Conservation (phyloP, 106 monocot genomes). For the Narthecium ossifragum region DNA sequence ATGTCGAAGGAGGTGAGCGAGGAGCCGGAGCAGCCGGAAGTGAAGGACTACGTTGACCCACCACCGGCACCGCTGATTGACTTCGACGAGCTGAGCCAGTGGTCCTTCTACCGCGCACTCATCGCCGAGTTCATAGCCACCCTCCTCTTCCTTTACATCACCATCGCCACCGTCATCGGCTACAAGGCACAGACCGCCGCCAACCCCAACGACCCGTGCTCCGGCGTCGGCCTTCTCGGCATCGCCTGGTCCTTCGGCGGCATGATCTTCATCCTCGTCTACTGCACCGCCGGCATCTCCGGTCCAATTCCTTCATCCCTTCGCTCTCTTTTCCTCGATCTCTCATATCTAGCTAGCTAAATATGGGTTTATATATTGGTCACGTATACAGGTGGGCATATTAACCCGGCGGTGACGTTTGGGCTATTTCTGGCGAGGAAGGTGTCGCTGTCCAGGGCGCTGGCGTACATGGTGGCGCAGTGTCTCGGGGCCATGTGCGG, state of each 20-base stretch:
- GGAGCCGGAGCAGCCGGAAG: slow-evolving; percentile 15
- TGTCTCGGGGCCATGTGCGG: slow-evolving; percentile 26
- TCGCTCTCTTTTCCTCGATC: neutral
- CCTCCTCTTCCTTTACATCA: slow-evolving; percentile 40
- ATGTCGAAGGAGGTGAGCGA: slow-evolving; percentile 40
- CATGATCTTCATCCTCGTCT: slow-evolving; percentile 94
- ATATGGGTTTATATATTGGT: neutral
- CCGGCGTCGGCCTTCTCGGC: slow-evolving; percentile 78
- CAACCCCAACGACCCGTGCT: slow-evolving; percentile 26
- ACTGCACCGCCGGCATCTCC: slow-evolving; percentile 97
- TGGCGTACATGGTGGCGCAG: slow-evolving; percentile 12
- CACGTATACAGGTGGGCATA: slow-evolving; percentile 9
- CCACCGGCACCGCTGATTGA: slow-evolving; percentile 37
- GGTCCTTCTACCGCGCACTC: slow-evolving; percentile 41
- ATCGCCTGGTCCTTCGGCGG: slow-evolving; percentile 96
- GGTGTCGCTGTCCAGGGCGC: neutral
- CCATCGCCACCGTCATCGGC: slow-evolving; percentile 40
- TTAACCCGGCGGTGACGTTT: slow-evolving; percentile 19
- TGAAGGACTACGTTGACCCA: slow-evolving; percentile 42
- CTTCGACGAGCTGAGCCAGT: slow-evolving; percentile 22
- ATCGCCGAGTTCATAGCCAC: slow-evolving; percentile 47
- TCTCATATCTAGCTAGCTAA: neutral
- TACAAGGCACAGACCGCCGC: slow-evolving; percentile 22
- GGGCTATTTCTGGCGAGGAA: slow-evolving; percentile 14
- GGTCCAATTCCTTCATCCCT: slow-evolving; percentile 14